These are phyloP conservation scores for Helotiales sp. DNA, from an alignment of 2,329 filamentous ascomycete genomes.

Conservation along the genomic window DNA sequence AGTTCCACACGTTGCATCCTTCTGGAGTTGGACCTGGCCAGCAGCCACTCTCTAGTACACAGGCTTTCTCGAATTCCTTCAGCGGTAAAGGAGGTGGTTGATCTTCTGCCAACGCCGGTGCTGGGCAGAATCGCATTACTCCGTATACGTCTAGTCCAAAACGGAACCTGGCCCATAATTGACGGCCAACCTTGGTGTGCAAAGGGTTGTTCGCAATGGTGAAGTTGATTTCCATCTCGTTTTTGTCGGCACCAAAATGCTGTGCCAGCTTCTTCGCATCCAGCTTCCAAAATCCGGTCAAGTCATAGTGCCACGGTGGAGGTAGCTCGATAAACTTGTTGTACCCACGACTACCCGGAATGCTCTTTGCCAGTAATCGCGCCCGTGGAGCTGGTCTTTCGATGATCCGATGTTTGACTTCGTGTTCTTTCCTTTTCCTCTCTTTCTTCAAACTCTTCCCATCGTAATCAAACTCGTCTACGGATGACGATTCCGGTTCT, in stretches of 20 bases:
- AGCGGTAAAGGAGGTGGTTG: background rate
- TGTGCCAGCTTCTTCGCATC: background rate
- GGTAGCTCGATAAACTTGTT: background rate
- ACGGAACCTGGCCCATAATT: background rate
- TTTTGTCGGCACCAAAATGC: background rate
- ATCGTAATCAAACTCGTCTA: background rate
- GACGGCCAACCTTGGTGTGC: background rate
- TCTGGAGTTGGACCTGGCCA: constrained; percentile 17
- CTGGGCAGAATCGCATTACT: constrained; percentile 20
- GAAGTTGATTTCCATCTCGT: background rate
- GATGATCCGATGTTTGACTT: background rate
- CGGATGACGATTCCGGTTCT: background rate
- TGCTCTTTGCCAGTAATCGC: background rate
- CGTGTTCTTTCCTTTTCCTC: background rate
- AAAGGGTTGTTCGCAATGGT: background rate
- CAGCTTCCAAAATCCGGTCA: background rate
- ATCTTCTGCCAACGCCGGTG: background rate
- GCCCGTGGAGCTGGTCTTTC: background rate
- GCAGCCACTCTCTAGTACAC: background rate
- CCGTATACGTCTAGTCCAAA: constrained; percentile 3
- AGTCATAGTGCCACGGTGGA: background rate
- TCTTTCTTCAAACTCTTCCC: background rate
- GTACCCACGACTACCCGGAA: background rate
- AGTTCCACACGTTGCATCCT: constrained; percentile 11
- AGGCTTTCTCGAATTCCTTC: constrained; percentile 12